These are phyloP conservation scores for Coniophora puteana DNA, from an alignment of 1,284 basidiomycete species.

Conservation along the genomic window DNA sequence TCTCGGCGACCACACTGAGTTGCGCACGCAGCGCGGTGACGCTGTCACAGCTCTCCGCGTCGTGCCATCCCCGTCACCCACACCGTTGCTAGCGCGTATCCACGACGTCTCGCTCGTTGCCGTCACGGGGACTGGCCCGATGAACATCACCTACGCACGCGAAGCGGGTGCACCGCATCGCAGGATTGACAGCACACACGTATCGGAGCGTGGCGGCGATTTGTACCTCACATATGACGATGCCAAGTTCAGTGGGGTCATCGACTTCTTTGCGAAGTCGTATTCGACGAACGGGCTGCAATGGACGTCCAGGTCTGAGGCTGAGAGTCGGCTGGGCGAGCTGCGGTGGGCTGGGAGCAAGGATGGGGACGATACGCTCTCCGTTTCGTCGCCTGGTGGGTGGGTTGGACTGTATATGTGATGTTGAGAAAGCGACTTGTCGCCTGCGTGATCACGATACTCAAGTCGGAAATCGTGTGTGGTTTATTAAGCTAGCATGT, in stretches of 20 bases:
- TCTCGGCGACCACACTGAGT: constrained; percentile 35
- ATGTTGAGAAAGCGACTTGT: too few species aligned
- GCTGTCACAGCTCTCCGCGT: constrained; percentile 47
- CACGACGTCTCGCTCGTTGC: constrained; percentile 45
- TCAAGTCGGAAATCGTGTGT: too few species aligned
- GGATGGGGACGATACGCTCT: constrained; percentile 42
- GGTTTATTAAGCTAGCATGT: too few species aligned
- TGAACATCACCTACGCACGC: constrained; percentile 45
- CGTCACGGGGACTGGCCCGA: constrained; percentile 31
- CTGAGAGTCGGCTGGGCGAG: constrained; percentile 22
- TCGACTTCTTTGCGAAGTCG: constrained; percentile 42
- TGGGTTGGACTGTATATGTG: constrained; percentile 55
- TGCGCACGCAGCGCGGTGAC: constrained; percentile 48
- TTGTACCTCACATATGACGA: constrained; percentile 53
- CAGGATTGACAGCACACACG: constrained; percentile 44
- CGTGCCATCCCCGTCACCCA: constrained; percentile 33
- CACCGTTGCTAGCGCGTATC: constrained; percentile 38
- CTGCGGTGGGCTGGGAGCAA: constrained; percentile 45
- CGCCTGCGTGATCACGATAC: too few species aligned
- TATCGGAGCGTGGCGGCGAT: constrained; percentile 44
- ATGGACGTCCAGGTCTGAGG: constrained; percentile 14
- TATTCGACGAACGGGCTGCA: constrained; percentile 37
- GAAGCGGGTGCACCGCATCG: constrained; percentile 36
- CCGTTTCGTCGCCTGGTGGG: constrained; percentile 37
- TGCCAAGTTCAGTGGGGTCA: constrained; percentile 45